A percentile compares a stretch with the other conserved stretches of the same genome.
These are phyloP conservation scores for Mrakia frigida DNA, from an alignment of 768 basidiomycete species.

Conservation along the genomic window DNA sequence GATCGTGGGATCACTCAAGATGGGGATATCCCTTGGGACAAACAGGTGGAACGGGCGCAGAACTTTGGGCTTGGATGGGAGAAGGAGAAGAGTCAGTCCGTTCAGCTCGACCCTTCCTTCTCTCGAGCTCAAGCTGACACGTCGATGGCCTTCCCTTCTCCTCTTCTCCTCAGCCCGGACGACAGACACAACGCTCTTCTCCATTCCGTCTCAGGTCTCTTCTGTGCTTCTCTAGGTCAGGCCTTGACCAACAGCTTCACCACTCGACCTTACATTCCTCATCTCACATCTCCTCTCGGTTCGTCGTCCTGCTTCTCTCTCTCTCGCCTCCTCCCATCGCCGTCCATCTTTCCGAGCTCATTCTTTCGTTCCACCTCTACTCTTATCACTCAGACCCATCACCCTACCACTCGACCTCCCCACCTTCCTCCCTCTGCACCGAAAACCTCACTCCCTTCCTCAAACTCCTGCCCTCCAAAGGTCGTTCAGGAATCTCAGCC, in stretches of 20 bases:
- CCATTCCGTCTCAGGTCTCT: constrained; percentile 84
- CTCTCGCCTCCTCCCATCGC: neutral
- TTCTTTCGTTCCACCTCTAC: neutral
- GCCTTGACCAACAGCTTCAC: constrained; percentile 55
- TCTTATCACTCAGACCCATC: neutral
- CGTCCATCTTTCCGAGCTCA: neutral
- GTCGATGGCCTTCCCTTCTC: neutral
- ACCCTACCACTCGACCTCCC: constrained; percentile 31
- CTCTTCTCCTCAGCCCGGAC: constrained; percentile 56
- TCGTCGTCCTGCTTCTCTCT: constrained; percentile 2
- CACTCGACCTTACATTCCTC: constrained; percentile 29
- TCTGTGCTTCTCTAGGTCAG: constrained; percentile 82
- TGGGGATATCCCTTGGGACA: constrained; percentile 77
- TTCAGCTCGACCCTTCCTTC: neutral
- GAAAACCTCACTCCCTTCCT: constrained; percentile 96
- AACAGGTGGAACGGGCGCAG: constrained; percentile 76
- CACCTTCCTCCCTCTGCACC: constrained; percentile 85
- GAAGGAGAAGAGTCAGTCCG: constrained; percentile 43
- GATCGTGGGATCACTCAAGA: constrained; percentile 78
- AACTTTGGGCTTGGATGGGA: constrained; percentile 90
- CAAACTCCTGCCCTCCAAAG: constrained; percentile 89
- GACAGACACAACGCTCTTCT: constrained; percentile 77
- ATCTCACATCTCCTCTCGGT: constrained; percentile 17
- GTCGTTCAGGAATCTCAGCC: constrained; percentile 71
- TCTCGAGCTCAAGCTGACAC: neutral